phyloP scores from a whole-genome alignment of 768 basidiomycete species.

The Tulasnella calospora region DNA sequence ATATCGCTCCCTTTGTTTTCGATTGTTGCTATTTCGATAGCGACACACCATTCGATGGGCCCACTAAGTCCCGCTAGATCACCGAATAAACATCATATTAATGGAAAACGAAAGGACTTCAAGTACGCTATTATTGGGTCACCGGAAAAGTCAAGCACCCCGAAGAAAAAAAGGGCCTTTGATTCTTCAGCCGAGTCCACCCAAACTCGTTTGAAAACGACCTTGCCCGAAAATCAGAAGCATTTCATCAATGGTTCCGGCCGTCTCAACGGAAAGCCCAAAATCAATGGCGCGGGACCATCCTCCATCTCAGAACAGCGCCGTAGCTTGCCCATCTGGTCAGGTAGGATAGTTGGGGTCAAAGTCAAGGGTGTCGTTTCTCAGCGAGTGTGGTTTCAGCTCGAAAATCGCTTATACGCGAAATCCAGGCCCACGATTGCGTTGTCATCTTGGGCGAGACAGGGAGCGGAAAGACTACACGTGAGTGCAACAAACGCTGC shows the following conservation, averaged over 20 bases:
- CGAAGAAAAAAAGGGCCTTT: background rate
- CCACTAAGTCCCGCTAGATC: background rate
- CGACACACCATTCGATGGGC: background rate
- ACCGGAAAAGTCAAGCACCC: constrained; percentile 6
- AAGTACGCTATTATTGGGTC: background rate
- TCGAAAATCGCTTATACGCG: constrained; percentile 65
- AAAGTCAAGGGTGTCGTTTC: background rate
- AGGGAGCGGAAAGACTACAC: constrained; percentile 97
- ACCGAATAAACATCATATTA: background rate
- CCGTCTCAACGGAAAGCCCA: background rate
- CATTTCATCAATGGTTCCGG: background rate
- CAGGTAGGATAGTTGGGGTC: constrained; percentile 47
- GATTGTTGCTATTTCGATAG: background rate
- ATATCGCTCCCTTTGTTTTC: background rate
- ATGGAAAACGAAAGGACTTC: constrained; percentile 3
- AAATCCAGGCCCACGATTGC: constrained; percentile 72
- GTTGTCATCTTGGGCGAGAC: constrained; percentile 93
- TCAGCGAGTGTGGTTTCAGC: constrained; percentile 43
- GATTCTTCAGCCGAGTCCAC: background rate
- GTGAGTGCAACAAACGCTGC: constrained; percentile 48
- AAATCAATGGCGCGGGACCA: background rate
- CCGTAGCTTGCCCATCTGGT: constrained; percentile 61
- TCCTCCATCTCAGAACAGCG: constrained; percentile 15
- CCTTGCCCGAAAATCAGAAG: background rate
- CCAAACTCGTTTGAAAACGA: background rate